These are phyloP conservation scores for Fusarium algeriense DNA, from an alignment of 2,329 filamentous ascomycete species.

Conservation along the genomic window DNA sequence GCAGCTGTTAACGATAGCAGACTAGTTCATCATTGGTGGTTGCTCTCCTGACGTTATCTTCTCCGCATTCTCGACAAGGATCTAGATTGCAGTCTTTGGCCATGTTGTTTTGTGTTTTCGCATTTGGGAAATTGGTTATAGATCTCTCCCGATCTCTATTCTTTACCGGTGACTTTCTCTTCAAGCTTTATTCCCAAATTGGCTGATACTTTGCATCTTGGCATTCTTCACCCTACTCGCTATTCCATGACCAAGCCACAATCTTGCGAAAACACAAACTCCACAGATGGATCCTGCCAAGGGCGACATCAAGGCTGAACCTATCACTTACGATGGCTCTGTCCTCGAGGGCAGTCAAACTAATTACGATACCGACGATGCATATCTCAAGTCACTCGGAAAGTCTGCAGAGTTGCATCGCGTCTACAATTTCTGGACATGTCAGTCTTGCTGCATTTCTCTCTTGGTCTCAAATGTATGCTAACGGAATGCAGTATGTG, in stretches of 20 bases:
- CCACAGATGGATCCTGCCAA: background rate
- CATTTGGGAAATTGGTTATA: background rate
- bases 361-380: constrained; percentile 5
- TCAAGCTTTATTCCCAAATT: background rate
- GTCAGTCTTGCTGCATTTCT: background rate
- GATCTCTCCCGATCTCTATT: background rate
- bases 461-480: too few relatives aligned
- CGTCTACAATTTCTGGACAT: constrained; percentile 27
- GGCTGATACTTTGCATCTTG: background rate
- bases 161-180: background rate
- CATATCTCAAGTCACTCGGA: constrained; percentile 12
- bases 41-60: background rate
- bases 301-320: background rate
- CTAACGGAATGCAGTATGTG: constrained; percentile 6
- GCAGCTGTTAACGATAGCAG: background rate
- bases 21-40: background rate
- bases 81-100: background rate
- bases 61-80: constrained; percentile 5
- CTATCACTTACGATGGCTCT: background rate
- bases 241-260: background rate
- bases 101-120: background rate
- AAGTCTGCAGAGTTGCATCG: constrained; percentile 16
- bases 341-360: background rate
- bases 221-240: background rate
- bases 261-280: background rate